Evolutionary conservation across 176 grass and related monocot genomes (phyloP).

Genomic region (Urochloa ruziziensis): DNA sequence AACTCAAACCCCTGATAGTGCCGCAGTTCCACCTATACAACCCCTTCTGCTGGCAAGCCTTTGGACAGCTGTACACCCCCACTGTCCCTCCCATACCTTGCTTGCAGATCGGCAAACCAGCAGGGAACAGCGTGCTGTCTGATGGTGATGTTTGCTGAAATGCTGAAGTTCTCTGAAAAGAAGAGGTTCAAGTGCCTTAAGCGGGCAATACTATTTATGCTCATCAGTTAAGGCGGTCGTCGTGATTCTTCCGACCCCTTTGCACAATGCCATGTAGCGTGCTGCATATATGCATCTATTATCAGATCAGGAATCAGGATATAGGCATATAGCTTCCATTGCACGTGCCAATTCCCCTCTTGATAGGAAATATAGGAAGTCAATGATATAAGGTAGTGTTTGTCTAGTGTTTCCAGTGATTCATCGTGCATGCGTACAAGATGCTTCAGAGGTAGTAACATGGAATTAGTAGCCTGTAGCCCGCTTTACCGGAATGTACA

Average conservation of each 20-base stretch:
- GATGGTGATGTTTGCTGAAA: slow-evolving; percentile 71
- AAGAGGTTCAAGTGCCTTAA: background rate
- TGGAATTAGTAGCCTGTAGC: background rate
- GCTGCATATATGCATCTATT: slow-evolving; percentile 36
- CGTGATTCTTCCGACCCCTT: slow-evolving; percentile 50
- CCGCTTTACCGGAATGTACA: background rate
- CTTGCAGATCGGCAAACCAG: slow-evolving; percentile 82
- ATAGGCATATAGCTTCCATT: background rate
- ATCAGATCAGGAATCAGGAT: background rate
- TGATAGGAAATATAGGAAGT: slow-evolving; percentile 1
- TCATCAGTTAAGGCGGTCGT: slow-evolving; percentile 25
- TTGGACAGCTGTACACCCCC: slow-evolving; percentile 62
- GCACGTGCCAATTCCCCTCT: background rate
- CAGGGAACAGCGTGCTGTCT: slow-evolving; percentile 57
- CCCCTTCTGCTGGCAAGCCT: slow-evolving; percentile 85
- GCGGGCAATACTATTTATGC: background rate
- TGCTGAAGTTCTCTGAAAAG: slow-evolving; percentile 28
- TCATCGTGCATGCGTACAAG: background rate
- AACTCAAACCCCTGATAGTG: slow-evolving; percentile 49
- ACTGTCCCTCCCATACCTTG: slow-evolving; percentile 69
- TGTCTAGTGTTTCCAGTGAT: background rate
- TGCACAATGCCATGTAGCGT: background rate
- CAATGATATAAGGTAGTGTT: background rate
- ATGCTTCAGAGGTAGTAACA: background rate
- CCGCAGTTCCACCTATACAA: slow-evolving; percentile 48